Evolutionary conservation across 768 basidiomycete species (phyloP), one percentile per base, ranked within the genome.

Genomic region (Tulasnella sp.): DNA sequence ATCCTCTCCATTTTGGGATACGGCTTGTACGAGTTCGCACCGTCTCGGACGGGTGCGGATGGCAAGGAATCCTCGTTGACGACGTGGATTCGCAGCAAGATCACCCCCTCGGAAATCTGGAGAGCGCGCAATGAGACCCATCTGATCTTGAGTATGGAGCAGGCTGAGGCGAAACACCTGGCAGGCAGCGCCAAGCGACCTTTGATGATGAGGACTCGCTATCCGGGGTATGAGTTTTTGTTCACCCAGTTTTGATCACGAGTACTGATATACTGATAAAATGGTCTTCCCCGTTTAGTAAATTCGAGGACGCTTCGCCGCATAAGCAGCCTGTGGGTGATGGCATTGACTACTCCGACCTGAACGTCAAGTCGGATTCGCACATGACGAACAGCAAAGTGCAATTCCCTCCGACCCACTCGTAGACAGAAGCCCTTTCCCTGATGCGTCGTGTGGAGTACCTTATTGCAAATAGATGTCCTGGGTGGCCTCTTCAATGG

Each of bases 1-100:
- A 77, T 92, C 31, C 82, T 85, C 31, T 85, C 87, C 17, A 76
- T 90, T 54, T 83, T 85, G 11, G 86, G 83, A 58, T 88, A 85
- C 58, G 87, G 85, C 14, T 86, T 87, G 77, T 90, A 91, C 84
- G 92, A 92, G 82, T 90, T 85, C 80, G 90, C 91, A 3, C 92
- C 92, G 0, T 83, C 86, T 74, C 86, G 88, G 15, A 54, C 37
- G 40, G 69, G 64, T n/a, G 36, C 40, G 38, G 75, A 76, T 8
- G 83, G 83, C 38, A 87, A 91, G 49, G 88, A 91, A 77, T 87
- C 85, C 71, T 89, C 88, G 79, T 81, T 93, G 80, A 91, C 91
- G 15, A 87, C 87, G 58, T 91, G 88, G 87, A 88, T 93, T 79
- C 85, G 86, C 36, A 81, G 89, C 80, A 90, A 89, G 83, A 82